Conservation (phyloP, 2,329 filamentous ascomycete species). For the Colletotrichum lupini region DNA sequence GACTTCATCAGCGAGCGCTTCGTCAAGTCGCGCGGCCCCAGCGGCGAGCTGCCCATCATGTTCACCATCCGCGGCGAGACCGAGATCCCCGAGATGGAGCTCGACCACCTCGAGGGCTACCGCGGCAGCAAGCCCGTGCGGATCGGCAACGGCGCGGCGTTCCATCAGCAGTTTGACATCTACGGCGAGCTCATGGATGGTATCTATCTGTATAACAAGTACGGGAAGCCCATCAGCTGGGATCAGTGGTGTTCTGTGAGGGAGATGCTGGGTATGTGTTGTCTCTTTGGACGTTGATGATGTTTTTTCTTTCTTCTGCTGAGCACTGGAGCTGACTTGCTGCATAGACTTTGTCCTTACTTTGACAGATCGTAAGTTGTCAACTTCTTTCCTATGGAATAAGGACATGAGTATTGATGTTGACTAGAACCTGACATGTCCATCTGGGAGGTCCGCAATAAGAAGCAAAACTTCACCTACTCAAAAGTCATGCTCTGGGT, state of each 20-base stretch:
- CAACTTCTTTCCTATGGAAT: too few relatives aligned
- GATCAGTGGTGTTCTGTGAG: conserved; percentile 80
- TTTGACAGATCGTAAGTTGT: conserved; percentile 65
- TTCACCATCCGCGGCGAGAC: conserved; percentile 82
- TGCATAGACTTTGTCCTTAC: conserved; percentile 73
- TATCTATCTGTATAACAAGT: conserved; percentile 84
- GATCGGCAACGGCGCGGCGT: conserved; percentile 81
- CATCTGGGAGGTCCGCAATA: conserved; percentile 83
- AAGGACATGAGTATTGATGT: conserved; percentile 21
- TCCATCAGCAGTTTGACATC: conserved; percentile 82
- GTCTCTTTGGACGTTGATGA: too few relatives aligned
- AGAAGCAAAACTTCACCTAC: conserved; percentile 82
- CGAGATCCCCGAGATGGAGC: conserved; percentile 77
- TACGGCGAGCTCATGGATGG: conserved; percentile 83
- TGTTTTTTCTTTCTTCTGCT: not conserved
- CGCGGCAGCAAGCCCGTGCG: conserved; percentile 77
- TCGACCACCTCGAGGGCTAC: conserved; percentile 79
- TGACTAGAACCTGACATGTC: conserved; percentile 76
- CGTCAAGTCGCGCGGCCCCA: conserved; percentile 66
- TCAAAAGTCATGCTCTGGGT: conserved; percentile 90
- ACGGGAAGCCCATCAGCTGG: conserved; percentile 80
- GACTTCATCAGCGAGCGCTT: conserved; percentile 80
- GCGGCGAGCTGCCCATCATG: conserved; percentile 80
- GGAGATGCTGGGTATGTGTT: conserved; percentile 65
- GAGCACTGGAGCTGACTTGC: not conserved